Evolutionary conservation across 2,329 filamentous ascomycete species (phyloP), one percentile per base, ranked within the genome.

Genomic region (Verticillium albo-atrum): DNA sequence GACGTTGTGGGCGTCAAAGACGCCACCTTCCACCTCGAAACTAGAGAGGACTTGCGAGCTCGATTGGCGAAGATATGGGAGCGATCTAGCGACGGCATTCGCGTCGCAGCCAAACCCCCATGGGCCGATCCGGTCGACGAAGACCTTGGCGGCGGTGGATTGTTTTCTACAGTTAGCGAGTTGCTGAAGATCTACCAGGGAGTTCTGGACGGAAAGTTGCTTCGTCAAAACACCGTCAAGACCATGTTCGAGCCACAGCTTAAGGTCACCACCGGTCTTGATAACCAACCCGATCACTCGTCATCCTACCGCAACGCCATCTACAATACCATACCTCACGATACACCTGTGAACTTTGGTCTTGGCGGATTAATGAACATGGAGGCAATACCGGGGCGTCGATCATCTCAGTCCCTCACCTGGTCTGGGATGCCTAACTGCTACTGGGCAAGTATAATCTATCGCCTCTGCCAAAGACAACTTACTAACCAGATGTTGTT

Each of bases 11-110:
- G 15, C n/a, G 20, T 37, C 47, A 25, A 35, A 9, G 56, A 57
- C 27, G n/a, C 25, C 15, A 53, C 56, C 12, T 57, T 57, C 42
- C 56, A 57, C 47, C 47, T 57, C n/a, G 47, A 57, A 26, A n/a
- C 12, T 10, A 15, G 56, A 26, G 56, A 53, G 20, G 47, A 57
- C 56, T 15, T 53, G 26, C 56, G 30, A 20, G 28, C 47, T 14
- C 47, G 47, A 23, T n/a, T 5, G 28, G 56, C 23, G 6, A 57
- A 52, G 27, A 7, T 17, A 1, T 57, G 56, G 42, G 47, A 37
- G 47, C 42, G 56, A 15, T 10, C 4, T 26, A 30, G 27, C 15
- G 6, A n/a, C 5, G 27, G 25, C 3, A 6, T 57, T 10, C 42
- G 17, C n/a, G 4, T 2, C 4, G 6, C 9, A 30, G 28, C 25